A percentile compares a stretch with the other conserved stretches of the same genome.
These are phyloP conservation scores for Ophiocordyceps unilateralis DNA, from an alignment of 2,329 filamentous ascomycete genomes.

Conservation along the genomic window DNA sequence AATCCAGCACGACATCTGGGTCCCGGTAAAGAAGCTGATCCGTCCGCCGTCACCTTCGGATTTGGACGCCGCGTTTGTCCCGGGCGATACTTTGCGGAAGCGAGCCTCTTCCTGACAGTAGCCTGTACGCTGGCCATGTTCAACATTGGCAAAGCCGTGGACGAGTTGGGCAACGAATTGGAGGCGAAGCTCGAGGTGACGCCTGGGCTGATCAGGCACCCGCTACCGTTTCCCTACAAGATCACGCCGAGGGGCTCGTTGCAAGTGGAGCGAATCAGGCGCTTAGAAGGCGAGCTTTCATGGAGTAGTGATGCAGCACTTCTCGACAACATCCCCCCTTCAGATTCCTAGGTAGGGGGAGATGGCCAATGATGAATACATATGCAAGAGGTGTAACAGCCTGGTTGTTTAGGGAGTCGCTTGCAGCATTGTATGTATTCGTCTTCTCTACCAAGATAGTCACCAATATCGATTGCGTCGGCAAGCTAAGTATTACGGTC, in stretches of 20 bases:
- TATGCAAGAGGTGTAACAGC: no score
- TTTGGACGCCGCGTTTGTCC: constrained; percentile 19
- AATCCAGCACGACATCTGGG: constrained; percentile 15
- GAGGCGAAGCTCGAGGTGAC: constrained; percentile 5
- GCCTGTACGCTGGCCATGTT: constrained; percentile 21
- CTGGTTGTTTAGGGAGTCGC: no score
- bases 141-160: constrained; percentile 9
- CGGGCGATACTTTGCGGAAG: constrained; percentile 14
- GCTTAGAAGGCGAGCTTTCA: constrained; percentile 1
- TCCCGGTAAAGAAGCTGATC: constrained; percentile 11
- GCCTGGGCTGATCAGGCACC: constrained; percentile 1
- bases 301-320: not conserved
- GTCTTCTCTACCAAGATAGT: no score
- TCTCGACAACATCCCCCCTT: not conserved
- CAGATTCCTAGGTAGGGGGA: not conserved
- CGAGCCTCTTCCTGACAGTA: constrained; percentile 14
- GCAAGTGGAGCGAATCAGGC: not conserved
- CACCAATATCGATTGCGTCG: no score
- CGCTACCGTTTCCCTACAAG: not conserved
- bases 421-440: no score
- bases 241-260: not conserved
- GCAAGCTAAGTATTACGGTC: no score
- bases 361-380: no score
- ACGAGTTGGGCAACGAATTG: constrained; percentile 18
- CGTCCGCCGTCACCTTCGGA: constrained; percentile 12